A percentile compares a stretch with the other conserved stretches of the same genome.
These are phyloP conservation scores for Aspergillus fructus DNA, from an alignment of 2,329 filamentous ascomycete species.

Conservation along the genomic window DNA sequence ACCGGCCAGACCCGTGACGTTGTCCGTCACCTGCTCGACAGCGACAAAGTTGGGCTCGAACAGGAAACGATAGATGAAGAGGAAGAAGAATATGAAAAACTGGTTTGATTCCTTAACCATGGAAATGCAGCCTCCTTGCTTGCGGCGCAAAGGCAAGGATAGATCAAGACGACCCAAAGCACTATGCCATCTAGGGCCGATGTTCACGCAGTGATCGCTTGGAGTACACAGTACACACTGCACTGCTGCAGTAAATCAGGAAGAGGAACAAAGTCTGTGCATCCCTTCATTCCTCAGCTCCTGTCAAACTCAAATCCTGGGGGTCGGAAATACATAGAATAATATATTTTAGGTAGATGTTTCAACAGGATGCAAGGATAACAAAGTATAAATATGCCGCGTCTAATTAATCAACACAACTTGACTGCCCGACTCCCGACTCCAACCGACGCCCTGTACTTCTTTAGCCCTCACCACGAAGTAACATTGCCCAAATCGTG, in stretches of 20 bases:
- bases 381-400: not conserved
- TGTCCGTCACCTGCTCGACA: not conserved
- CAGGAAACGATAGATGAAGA: not conserved
- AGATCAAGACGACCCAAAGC: not conserved
- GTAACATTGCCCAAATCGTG: conserved; percentile 40
- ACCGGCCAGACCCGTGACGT: not conserved
- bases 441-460: not conserved
- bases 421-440: conserved; percentile 3
- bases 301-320: too few species aligned
- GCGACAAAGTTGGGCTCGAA: too few species aligned
- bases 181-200: too few species aligned
- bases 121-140: not conserved
- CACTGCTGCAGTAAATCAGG: too few species aligned
- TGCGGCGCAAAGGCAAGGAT: not conserved
- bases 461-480: conserved; percentile 22
- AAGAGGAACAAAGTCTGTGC: not conserved
- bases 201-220: too few species aligned
- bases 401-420: not conserved
- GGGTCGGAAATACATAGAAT: too few species aligned
- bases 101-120: not conserved
- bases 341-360: not conserved
- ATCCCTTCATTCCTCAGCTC: not conserved
- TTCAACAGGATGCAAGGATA: not conserved
- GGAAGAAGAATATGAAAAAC: not conserved
- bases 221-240: too few species aligned